A percentile compares a stretch with the other conserved stretches of the same genome.
Evolutionary conservation across 495 filamentous ascomycete species (phyloP).

Genomic region (Tuber microsphaerosporum): DNA sequence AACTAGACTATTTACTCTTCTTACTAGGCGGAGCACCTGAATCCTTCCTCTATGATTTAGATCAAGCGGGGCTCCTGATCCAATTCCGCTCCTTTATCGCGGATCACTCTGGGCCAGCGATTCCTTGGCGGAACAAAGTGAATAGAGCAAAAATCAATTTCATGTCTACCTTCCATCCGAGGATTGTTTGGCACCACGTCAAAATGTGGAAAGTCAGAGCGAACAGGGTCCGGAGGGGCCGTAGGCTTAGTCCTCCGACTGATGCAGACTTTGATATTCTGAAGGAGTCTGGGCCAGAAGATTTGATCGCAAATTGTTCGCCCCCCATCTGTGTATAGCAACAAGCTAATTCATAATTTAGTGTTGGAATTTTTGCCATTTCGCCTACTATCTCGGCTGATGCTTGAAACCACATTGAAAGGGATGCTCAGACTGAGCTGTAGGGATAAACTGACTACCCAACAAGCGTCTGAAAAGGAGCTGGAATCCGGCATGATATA

Average conservation of each 20-base stretch:
- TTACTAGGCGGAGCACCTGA: background rate
- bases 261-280: background rate
- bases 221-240: background rate
- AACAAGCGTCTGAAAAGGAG: background rate
- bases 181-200: background rate
- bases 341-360: background rate
- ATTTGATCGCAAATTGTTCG: background rate
- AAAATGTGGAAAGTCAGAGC: background rate
- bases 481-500: background rate
- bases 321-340: background rate
- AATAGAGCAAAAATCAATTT: too few species aligned
- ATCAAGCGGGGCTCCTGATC: background rate
- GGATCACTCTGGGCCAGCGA: background rate
- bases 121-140: background rate
- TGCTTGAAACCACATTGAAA: constrained; percentile 15
- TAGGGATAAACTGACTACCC: background rate
- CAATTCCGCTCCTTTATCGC: background rate
- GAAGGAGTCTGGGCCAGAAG: background rate
- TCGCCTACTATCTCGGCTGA: background rate
- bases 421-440: background rate
- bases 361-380: background rate
- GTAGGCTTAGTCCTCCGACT: background rate
- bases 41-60: background rate
- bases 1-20: background rate
- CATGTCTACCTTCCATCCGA: too few species aligned